Base-by-base conservation (phyloP, 148 eudicot genomes). In the Spergularia bocconei region DNA sequence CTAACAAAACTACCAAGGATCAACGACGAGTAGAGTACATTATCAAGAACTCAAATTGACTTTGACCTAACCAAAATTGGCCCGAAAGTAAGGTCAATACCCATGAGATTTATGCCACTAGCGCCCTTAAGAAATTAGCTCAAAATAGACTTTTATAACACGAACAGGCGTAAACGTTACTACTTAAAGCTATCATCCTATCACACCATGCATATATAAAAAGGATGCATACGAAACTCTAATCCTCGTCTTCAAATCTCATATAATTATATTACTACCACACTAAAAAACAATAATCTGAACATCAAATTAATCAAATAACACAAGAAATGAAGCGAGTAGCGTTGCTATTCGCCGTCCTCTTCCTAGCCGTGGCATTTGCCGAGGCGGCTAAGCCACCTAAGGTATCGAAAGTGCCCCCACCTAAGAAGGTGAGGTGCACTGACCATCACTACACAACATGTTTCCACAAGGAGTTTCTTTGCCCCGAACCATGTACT, bases 361-460 rank as follows among this genome's bases (percentile, higher is more conserved):
- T 80, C 21, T 63, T 80, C 21, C 29, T 80, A 2, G 71, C 79
- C 62, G 56, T 20, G 55, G 63, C 77, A 4, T 7, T 65, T 9
- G 68, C 67, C 14, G 79, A 80, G 72, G 76, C 74, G 13, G 68
- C 53, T 11, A 38, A 57, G 2, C 1, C 25, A 36, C 78, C 56
- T 4, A 77, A 67, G 60, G 60, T 69, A 50, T 75, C 56, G 8
- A 77, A 67, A 44, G 72, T 69, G 15, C 63, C 17, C 6, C 72
- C 77, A 68, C 79, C 83, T 48, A 80, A 70, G 83, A 65, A 80
- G 72, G 85, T 78, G 57, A 86, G 74, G 60, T 80, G 83, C 65
- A 71, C 77, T 19, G 71, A 75, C 53, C 71, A 80, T 39, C 29
- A 74, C 13, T 75, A 13, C 51, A 29, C 62, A 0, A 15, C 55